Evolutionary conservation across 78 protist species (phyloP), one percentile per base, ranked within the genome.

Genomic region (Parvularia atlantis): DNA sequence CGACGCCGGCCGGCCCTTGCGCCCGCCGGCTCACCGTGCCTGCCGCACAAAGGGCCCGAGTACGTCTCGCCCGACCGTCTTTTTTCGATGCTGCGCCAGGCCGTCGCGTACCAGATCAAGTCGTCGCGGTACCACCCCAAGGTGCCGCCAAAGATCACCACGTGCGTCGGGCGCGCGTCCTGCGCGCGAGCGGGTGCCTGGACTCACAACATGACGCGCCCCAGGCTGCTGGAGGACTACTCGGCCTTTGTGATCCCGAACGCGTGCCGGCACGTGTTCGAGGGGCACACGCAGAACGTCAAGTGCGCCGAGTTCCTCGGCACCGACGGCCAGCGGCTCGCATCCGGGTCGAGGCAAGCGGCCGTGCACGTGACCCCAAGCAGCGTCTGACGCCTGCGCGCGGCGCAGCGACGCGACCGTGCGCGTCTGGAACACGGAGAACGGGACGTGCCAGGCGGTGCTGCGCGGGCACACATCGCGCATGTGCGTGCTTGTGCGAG

Each of bases 31-130:
- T 50, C 84, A 71, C 39, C 19, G 7, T 2, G 22, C 13, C 13
- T 26, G 63, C 53, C 1, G 16, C n/a, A 1, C 10, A 11, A 17
- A 6, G 9, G 9, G 44, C 28, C 20, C 17, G 31, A 48, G 41
- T 39, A 39, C 37, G 69, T 78, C 36, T 67, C 69, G 24, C n/a
- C 28, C 17, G 3, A 9, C 35, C 57, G 77, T 7, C 57, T 86
- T 28, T 26, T 79, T 19, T 13, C 60, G 2, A 59, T 87, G 1
- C 61, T 87, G 22, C 76, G 79, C 33, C 92, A 87, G 73, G 86
- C 92, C 13, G 66, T 75, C 37, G 77, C 88, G 36, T 87, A 87
- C 72, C 91, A 87, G 67, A 76, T 87, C 24, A 85, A 82, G 36
- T 69, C 75, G 44, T 76, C 78, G 19, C 79, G 83, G 11, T 81